Conservation (phyloP, 2,329 filamentous ascomycete species). For the Nemania sp. region DNA sequence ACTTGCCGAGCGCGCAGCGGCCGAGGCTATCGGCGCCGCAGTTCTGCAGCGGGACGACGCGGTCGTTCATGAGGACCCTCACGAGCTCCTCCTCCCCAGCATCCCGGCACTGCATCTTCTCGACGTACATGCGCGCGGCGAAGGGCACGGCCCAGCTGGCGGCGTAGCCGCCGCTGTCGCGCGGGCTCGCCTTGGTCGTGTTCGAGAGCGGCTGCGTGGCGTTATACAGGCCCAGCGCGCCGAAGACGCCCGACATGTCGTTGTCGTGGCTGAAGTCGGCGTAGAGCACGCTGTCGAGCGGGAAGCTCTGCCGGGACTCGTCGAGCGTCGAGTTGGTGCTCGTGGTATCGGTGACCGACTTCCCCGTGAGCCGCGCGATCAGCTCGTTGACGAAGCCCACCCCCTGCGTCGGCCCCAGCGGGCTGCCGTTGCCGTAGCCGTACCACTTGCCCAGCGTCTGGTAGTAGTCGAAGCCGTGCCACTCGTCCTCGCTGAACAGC, state of each 20-base stretch:
- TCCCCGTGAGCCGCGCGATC: slow-evolving; percentile 74
- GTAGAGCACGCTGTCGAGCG: slow-evolving; percentile 70
- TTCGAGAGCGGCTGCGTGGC: slow-evolving; percentile 59
- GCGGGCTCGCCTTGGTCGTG: slow-evolving; percentile 53
- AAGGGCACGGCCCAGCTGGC: slow-evolving; percentile 84
- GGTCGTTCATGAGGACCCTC: slow-evolving; percentile 80
- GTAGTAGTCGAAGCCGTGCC: slow-evolving; percentile 80
- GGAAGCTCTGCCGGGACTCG: slow-evolving; percentile 69
- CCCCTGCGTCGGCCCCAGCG: slow-evolving; percentile 80
- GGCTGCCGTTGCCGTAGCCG: slow-evolving; percentile 75
- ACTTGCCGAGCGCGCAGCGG: slow-evolving; percentile 69
- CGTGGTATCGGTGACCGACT: slow-evolving; percentile 72
- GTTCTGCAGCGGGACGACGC: slow-evolving; percentile 71
- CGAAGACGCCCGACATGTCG: slow-evolving; percentile 76
- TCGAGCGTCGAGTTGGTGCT: slow-evolving; percentile 80
- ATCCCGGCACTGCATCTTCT: slow-evolving; percentile 75
- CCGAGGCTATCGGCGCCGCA: slow-evolving; percentile 74
- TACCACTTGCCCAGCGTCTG: slow-evolving; percentile 84
- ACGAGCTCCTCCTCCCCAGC: slow-evolving; percentile 72
- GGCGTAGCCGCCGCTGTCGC: slow-evolving; percentile 68
- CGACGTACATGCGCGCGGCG: slow-evolving; percentile 78
- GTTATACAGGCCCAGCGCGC: slow-evolving; percentile 79
- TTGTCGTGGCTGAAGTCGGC: slow-evolving; percentile 95
- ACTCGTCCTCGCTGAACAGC: slow-evolving; percentile 75
- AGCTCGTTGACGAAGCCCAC: slow-evolving; percentile 89